phyloP scores from a whole-genome alignment of 2,329 filamentous ascomycete genomes.

The Fusarium verticillioides region DNA sequence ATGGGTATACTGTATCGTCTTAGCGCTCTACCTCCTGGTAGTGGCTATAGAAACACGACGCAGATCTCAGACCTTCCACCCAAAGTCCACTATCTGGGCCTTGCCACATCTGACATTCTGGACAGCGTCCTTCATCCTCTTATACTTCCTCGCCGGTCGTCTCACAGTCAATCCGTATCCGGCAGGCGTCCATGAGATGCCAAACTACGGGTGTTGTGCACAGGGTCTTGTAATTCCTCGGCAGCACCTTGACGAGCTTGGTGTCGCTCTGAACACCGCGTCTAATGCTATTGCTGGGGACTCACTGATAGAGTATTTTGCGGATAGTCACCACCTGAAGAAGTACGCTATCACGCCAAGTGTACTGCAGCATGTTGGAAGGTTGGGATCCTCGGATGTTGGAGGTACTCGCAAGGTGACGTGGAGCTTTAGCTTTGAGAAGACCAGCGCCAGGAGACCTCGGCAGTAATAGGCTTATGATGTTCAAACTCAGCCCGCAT shows the following conservation, averaged over 20 bases:
- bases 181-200: conserved; percentile 48
- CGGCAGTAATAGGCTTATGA: neutral
- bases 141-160: conserved; percentile 47
- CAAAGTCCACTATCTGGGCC: neutral
- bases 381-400: conserved; percentile 42
- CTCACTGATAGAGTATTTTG: conserved; percentile 47
- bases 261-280: conserved; percentile 24
- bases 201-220: conserved; percentile 50
- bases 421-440: conserved; percentile 50
- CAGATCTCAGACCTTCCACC: neutral
- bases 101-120: conserved; percentile 39
- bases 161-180: conserved; percentile 39
- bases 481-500: neutral
- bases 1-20: neutral
- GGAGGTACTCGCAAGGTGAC: conserved; percentile 41
- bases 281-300: conserved; percentile 44
- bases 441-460: neutral
- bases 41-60: conserved; percentile 17
- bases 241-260: conserved; percentile 39
- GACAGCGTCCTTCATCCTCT: conserved; percentile 36
- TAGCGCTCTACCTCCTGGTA: conserved; percentile 32
- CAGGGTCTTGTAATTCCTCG: conserved; percentile 49
- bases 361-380: conserved; percentile 49
- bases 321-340: conserved; percentile 37
- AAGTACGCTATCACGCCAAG: conserved; percentile 50